These are phyloP conservation scores for Salix brachista DNA, from an alignment of 345 rosid genomes.

Conservation along the genomic window DNA sequence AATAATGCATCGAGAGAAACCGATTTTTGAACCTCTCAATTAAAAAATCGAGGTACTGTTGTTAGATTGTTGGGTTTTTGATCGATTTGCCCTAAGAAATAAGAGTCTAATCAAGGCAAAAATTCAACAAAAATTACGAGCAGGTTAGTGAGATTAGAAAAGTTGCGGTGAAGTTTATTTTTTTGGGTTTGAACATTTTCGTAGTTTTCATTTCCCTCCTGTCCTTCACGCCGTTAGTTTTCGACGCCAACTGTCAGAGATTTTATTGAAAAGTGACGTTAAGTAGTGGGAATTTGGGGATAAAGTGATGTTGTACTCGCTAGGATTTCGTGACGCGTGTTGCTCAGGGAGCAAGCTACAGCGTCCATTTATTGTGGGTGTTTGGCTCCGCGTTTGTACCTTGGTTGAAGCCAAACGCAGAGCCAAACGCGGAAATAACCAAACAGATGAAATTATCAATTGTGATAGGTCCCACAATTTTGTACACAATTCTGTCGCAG, in stretches of 20 bases:
- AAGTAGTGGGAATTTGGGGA: not conserved
- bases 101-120: conserved; percentile 8
- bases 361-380: not conserved
- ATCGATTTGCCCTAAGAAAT: conserved; percentile 12
- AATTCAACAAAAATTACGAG: not conserved
- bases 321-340: not conserved
- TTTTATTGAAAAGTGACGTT: not conserved
- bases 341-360: not conserved
- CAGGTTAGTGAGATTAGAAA: not conserved
- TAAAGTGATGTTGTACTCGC: too few relatives aligned
- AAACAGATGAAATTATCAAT: too few relatives aligned
- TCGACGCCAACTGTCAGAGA: not conserved
- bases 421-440: too few relatives aligned
- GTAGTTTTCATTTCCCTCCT: conserved; percentile 45
- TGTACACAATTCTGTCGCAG: too few relatives aligned
- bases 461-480: too few relatives aligned
- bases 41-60: not conserved
- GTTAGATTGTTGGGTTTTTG: conserved; percentile 3
- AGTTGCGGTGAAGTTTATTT: conserved; percentile 20
- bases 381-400: too few relatives aligned
- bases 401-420: too few relatives aligned
- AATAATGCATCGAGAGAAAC: not conserved
- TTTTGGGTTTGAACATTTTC: conserved; percentile 29
- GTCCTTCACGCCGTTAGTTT: conserved; percentile 24
- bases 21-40: not conserved